Base-by-base conservation (phyloP, 2,329 filamentous ascomycete genomes). In the Drechmeria coniospora region DNA sequence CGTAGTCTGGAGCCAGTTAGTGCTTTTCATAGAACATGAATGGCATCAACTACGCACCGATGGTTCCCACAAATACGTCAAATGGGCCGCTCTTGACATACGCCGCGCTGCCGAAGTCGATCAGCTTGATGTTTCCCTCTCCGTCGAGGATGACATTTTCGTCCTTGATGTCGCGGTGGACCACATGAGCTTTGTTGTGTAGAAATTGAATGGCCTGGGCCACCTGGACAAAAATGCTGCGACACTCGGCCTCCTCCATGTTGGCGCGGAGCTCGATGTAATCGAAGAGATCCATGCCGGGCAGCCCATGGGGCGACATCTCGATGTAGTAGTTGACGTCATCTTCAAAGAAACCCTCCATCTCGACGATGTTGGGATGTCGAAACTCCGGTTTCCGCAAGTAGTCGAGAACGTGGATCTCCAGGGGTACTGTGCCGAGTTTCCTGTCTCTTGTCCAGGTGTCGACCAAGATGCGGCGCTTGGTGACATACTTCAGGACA, bases 51-150 rank as follows among this genome's bases (percentile, higher is more conserved):
- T 19, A 54, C 77, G 47, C 62, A 94, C 87, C 87, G 53, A 98
- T 95, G 1, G 90, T 98, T 33, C 90, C 90, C 28, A 98, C 90
- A 57, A 98, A 98, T 10, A 98, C 90, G 51, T 95, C 86, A 63
- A 98, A 98, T 25, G 90, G 90, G 10, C 90, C 90, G 51, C 79
- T 94, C 59, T 92, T 94, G 61, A 95, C 92, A 51, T 98, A 98
- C 36, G 90, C 86, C 33, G 90, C 90, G 48, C 86, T 94, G 34
- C 90, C 90, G 56, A 98, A 98, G 53, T 98, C 90, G 41, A 95
- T 95, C 44, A 98, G 63, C 57, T 94, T 95, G 55, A 98, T 92
- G 41, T 79, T 77, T 15, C 87, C 86, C 49, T 95, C 86, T 20
- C 90, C 87, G 46, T 98, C 90, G 11, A 98, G 63, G 30, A 98